Evolutionary conservation across 106 monocot species (phyloP), one percentile per base, ranked within the genome.

Genomic region (Dendrobium huoshanense): DNA sequence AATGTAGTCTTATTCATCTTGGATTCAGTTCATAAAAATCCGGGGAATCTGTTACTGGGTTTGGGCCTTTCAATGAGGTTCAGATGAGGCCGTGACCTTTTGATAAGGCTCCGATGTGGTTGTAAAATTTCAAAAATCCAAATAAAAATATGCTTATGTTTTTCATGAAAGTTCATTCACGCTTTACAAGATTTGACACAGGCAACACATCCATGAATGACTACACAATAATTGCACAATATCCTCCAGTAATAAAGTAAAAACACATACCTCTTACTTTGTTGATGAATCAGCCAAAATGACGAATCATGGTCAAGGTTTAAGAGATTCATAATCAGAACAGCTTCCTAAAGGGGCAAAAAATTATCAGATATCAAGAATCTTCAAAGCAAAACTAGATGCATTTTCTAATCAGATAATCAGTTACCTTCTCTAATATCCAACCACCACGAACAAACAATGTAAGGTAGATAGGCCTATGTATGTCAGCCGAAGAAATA

Each of bases 401-500:
- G 18, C 37, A 75, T 75, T 31, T 65, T 29, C 33, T 22, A 55
- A 81, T 29, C 72, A 58, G 67, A 76, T 17, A 55, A 13, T 31
- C 4, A 59, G 9, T 48, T 89, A 98, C 98, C 98, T 98, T 92
- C 84, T 98, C 98, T 80, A 91, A 49, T 79, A 87, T 77, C 98
- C 98, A 98, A 75, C 91, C 91, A 83, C 91, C 92, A 87, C 95
- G 98, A 80, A 95, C 83, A 89, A 91, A 95, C 73, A 98, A 84
- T 37, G 91, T 95, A 27, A 98, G 84, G 81, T 92, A 98, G 25
- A 98, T 77, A 29, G 92, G 89, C 79, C 85, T 92, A 43, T 85
- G 85, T 73, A 98, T 83, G 81, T 98, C 98, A 55, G 89, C 92
- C 43, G 92, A 88, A 87, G 91, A 95, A 54, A 95, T 64, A 83